A percentile compares a stretch with the other conserved stretches of the same genome.
Evolutionary conservation across 495 filamentous ascomycete species (phyloP).

Genomic region (Diplogelasinospora grovesii): DNA sequence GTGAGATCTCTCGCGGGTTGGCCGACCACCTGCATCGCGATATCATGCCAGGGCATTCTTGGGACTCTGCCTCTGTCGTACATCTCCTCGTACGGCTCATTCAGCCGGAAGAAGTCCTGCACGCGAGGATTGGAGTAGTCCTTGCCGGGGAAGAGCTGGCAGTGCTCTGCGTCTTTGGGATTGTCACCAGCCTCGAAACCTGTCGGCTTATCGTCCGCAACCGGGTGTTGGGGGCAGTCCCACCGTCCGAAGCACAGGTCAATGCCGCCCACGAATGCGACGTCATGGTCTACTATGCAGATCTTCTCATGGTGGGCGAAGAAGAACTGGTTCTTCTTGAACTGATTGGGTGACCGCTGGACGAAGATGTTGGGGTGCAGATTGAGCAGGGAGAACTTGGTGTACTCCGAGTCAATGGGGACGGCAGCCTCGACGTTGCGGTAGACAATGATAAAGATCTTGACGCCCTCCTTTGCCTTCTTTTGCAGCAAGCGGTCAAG

Average conservation of each 20-base stretch:
- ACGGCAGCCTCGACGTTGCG: conserved; percentile 97
- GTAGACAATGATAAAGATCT: conserved; percentile 97
- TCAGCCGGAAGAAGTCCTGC: conserved; percentile 86
- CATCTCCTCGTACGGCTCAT: conserved; percentile 98
- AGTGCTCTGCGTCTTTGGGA: conserved; percentile 86
- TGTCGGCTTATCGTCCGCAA: conserved; percentile 90
- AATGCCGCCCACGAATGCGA: conserved; percentile 94
- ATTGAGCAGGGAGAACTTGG: conserved; percentile 94
- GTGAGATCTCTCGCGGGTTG: conserved; percentile 93
- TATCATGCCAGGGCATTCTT: conserved; percentile 98
- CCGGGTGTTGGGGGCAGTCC: conserved; percentile 88
- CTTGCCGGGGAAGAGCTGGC: conserved; percentile 96
- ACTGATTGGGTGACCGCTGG: conserved; percentile 91
- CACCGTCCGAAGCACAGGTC: conserved; percentile 97
- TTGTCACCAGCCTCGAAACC: conserved; percentile 70
- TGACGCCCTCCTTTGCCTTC: conserved; percentile 92
- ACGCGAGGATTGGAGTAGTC: conserved; percentile 97
- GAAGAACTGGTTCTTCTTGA: conserved; percentile 99
- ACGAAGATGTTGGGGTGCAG: conserved; percentile 95
- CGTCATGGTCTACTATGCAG: conserved; percentile 88
- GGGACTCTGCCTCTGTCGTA: conserved; percentile 84
- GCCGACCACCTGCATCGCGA: conserved; percentile 96
- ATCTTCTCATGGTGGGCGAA: conserved; percentile 99
- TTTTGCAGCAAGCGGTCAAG: conserved; percentile 89
- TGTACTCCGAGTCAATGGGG: conserved; percentile 97